phyloP scores from a whole-genome alignment of 2,329 filamentous ascomycete genomes.

The Fusarium sp. region DNA sequence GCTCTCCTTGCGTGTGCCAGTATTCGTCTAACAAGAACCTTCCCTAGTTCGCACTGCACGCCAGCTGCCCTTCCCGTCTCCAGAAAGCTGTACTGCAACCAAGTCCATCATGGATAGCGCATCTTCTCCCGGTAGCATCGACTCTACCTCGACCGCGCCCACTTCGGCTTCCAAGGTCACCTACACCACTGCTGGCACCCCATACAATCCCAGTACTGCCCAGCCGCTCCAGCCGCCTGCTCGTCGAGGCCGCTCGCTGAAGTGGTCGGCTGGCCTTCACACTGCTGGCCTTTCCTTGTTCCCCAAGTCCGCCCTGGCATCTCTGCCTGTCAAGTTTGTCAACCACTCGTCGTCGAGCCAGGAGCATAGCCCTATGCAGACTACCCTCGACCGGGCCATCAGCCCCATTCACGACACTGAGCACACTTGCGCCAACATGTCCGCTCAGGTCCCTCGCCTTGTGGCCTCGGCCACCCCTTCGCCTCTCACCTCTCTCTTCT shows the following conservation, averaged over 20 bases:
- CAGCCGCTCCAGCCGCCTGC: constrained; percentile 63
- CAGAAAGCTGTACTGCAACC: constrained; percentile 32
- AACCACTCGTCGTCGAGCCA: constrained; percentile 40
- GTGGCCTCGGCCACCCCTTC: constrained; percentile 44
- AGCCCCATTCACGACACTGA: constrained; percentile 52
- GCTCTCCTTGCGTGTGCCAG: constrained; percentile 22
- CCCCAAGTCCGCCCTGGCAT: constrained; percentile 52
- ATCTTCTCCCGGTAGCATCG: constrained; percentile 42
- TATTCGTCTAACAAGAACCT: constrained; percentile 47
- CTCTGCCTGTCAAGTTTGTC: constrained; percentile 48
- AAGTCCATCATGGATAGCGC: constrained; percentile 48
- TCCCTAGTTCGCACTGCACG: constrained; percentile 41
- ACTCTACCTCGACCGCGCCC: constrained; percentile 38
- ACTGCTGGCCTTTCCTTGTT: constrained; percentile 51
- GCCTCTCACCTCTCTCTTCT: constrained; percentile 33
- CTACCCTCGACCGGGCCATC: constrained; percentile 65
- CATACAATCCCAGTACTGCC: constrained; percentile 62
- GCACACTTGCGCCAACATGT: constrained; percentile 43
- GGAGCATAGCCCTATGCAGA: constrained; percentile 65
- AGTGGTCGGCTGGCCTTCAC: constrained; percentile 50
- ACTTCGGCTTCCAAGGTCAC: constrained; percentile 49
- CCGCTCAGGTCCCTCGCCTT: constrained; percentile 42
- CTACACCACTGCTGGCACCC: constrained; percentile 69
- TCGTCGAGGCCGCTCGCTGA: constrained; percentile 61
- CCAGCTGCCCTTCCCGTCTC: constrained; percentile 29